These are phyloP conservation scores for Scedosporium apiospermum DNA, from an alignment of 2,329 filamentous ascomycete species.

Conservation along the genomic window DNA sequence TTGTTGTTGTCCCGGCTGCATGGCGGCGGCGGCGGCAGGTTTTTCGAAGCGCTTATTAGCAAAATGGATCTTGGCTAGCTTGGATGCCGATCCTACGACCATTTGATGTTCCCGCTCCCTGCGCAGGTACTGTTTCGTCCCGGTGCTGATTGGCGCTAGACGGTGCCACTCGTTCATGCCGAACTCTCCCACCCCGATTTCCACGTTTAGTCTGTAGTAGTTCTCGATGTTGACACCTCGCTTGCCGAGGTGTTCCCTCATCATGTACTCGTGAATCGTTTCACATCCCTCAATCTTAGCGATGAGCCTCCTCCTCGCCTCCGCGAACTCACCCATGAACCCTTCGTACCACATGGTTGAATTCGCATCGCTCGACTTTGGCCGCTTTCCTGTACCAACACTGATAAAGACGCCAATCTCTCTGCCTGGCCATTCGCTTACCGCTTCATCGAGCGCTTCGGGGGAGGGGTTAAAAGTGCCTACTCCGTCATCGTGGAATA, in stretches of 20 bases:
- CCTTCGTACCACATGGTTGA: constrained; percentile 85
- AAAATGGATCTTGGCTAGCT: constrained; percentile 73
- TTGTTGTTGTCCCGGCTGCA: constrained; percentile 1
- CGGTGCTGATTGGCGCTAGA: constrained; percentile 88
- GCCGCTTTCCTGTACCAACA: constrained; percentile 83
- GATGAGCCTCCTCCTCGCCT: constrained; percentile 76
- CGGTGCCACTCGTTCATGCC: constrained; percentile 98
- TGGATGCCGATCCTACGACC: constrained; percentile 66
- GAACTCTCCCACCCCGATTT: constrained; percentile 92
- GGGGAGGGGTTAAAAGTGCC: constrained; percentile 90
- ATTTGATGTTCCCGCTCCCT: constrained; percentile 66
- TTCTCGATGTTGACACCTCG: constrained; percentile 78
- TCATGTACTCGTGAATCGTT: constrained; percentile 78
- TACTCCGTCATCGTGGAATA: constrained; percentile 86
- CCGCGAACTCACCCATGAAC: constrained; percentile 85
- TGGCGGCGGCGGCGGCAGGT: not conserved
- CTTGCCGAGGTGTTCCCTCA: constrained; percentile 64
- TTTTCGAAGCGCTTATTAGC: constrained; percentile 59
- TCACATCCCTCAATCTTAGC: constrained; percentile 94
- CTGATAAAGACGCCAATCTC: constrained; percentile 90
- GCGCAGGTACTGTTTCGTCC: constrained; percentile 73
- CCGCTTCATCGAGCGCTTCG: constrained; percentile 77
- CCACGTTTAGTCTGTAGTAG: constrained; percentile 95
- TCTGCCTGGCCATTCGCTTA: constrained; percentile 91
- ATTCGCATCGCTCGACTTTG: constrained; percentile 55